phyloP scores from a whole-genome alignment of 148 eudicot genomes.

The Selenicereus undatus region DNA sequence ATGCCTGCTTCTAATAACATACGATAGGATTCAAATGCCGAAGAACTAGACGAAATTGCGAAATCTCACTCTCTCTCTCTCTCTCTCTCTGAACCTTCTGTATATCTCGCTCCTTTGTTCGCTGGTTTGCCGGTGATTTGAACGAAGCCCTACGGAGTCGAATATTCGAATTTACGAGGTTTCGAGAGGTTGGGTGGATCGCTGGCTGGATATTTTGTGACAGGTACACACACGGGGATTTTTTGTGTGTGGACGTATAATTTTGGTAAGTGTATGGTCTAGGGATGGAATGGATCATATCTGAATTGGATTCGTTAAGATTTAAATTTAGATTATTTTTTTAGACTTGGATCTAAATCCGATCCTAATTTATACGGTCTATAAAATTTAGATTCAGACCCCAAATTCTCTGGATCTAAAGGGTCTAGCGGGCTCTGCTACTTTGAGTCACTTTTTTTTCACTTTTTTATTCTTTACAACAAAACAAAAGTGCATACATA shows the following conservation, averaged over 20 bases:
- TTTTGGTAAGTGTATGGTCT: not conserved
- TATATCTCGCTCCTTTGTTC: not conserved
- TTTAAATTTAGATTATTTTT: too few species aligned
- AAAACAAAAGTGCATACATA: too few species aligned
- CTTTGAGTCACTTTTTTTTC: too few species aligned
- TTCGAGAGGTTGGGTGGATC: not conserved
- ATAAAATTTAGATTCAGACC: too few species aligned
- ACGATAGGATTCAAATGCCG: constrained; percentile 9
- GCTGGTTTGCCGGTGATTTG: too few species aligned
- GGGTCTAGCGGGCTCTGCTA: too few species aligned
- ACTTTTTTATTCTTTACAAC: too few species aligned
- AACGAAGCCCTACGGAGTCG: not conserved
- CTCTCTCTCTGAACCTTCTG: not conserved
- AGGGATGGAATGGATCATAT: too few species aligned
- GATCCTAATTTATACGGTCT: too few species aligned
- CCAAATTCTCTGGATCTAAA: too few species aligned
- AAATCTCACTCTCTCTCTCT: not conserved
- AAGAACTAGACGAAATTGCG: not conserved
- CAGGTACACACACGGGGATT: not conserved
- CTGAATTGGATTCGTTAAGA: too few species aligned
- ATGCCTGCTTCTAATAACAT: constrained; percentile 28
- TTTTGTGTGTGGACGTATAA: not conserved
- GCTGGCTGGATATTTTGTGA: not conserved
- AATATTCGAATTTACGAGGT: constrained; percentile 26
- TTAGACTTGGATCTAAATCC: too few species aligned